Evolutionary conservation across 2,329 filamentous ascomycete genomes (phyloP), one percentile per base, ranked within the genome.

Genomic region (Trichoderma afroharzianum): DNA sequence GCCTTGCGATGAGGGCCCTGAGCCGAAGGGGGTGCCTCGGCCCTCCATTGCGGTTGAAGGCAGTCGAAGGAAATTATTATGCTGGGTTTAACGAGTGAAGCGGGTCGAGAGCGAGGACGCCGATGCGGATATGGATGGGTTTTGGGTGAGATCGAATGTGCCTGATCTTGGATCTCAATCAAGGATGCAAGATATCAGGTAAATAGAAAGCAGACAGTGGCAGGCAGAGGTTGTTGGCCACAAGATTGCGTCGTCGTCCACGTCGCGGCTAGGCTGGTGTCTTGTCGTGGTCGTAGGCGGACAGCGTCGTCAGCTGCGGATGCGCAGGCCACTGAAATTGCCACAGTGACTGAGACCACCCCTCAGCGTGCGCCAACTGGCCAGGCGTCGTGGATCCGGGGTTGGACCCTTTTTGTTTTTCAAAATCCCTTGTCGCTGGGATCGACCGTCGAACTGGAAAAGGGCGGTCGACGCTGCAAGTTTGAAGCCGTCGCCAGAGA

Each of bases 21-120:
- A 75, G 74, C 76, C 76, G 74, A 77, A 77, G 71, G 81, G 78
- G 72, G 77, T 79, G 76, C 77, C 77, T 77, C 79, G 81, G 75
- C 80, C 80, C 76, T 80, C 81, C 82, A 84, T 84, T 71, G 71
- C 80, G 73, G 43, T 12, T 50, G 32, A 47, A 24, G 43, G 36
- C 32, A 28, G 59, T 12, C 6, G 24, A 33, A 62, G 26, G 53
- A 26, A 30, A 58, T 59, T 43, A 8, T 18, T 7, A 12, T 53
- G 21, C 47, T 47, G 18, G 55, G 26, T 68, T 21, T 21, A 61
- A 68, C 66, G 66, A 61, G 55, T 33, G 66, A 68, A 62, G 66
- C 57, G 66, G 66, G 39, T 69, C 57, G 66, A 62, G 30, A 57
- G 43, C 36, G 61, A 64, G 26, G 18, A 30, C 24, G 53, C 30